Evolutionary conservation across 1,284 basidiomycete genomes (phyloP).

Genomic region (Sanghuangporus sanghuang): DNA sequence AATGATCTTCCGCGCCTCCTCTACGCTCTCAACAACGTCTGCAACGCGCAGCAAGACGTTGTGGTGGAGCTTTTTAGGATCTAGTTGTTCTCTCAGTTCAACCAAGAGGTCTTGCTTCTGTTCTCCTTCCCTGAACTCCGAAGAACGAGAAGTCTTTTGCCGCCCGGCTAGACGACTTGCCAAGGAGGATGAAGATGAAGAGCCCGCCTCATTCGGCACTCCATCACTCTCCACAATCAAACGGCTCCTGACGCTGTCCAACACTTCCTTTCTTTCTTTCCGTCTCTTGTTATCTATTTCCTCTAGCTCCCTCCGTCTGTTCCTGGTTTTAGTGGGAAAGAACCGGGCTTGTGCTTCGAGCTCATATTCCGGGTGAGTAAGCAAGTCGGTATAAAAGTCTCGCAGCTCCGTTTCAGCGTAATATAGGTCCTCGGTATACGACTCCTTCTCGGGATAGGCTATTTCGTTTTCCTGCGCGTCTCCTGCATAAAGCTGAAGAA

Average conservation of each 20-base stretch:
- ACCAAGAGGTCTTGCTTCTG: neutral
- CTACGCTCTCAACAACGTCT: slow-evolving; percentile 5
- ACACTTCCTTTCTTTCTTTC: neutral
- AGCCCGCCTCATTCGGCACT: neutral
- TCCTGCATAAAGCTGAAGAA: neutral
- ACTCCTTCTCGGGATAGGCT: neutral
- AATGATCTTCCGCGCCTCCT: neutral
- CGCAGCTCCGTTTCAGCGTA: slow-evolving; percentile 12
- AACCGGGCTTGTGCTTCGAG: neutral
- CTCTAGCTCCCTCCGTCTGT: neutral
- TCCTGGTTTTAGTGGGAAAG: neutral
- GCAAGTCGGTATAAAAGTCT: slow-evolving; percentile 12
- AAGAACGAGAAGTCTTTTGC: neutral
- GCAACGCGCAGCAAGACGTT: slow-evolving; percentile 4
- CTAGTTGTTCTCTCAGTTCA: neutral
- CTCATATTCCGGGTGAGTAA: slow-evolving; percentile 7
- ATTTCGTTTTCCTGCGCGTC: neutral
- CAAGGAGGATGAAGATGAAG: neutral
- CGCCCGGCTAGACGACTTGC: slow-evolving; percentile 3
- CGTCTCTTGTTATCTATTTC: neutral
- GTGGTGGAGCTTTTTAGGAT: slow-evolving; percentile 6
- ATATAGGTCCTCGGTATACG: neutral
- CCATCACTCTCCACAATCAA: neutral
- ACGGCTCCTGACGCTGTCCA: neutral
- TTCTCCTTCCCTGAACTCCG: neutral